Conservation (phyloP, 2,329 filamentous ascomycete genomes). For the Aspergillus aculeatinus region DNA sequence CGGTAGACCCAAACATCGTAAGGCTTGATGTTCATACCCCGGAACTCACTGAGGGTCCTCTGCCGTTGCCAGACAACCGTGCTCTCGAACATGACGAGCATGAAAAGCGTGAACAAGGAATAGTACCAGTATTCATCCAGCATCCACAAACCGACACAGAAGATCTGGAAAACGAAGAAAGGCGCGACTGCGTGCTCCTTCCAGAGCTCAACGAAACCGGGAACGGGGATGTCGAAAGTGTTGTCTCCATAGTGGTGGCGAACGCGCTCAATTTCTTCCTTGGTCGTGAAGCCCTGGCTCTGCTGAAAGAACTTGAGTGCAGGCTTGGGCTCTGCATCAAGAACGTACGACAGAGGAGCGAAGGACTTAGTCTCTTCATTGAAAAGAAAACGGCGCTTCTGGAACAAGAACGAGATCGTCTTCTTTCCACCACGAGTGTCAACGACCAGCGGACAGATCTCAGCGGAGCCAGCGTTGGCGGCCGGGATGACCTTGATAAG, state of each 20-base stretch:
- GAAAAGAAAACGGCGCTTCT: constrained; percentile 95
- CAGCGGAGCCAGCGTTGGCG: constrained; percentile 82
- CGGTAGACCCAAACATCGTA: constrained; percentile 93
- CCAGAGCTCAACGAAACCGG: constrained; percentile 92
- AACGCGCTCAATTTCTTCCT: constrained; percentile 73
- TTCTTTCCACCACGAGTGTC: constrained; percentile 73
- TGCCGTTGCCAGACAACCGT: constrained; percentile 99
- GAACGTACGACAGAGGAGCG: constrained; percentile 74
- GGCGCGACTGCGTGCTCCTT: constrained; percentile 97
- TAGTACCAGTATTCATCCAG: constrained; percentile 99
- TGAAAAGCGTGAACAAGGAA: constrained; percentile 96
- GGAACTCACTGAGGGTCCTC: constrained; percentile 91
- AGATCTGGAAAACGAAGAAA: constrained; percentile 99
- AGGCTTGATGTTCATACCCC: constrained; percentile 98
- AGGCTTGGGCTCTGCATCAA: constrained; percentile 84
- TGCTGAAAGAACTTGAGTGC: constrained; percentile 74
- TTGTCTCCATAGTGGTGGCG: constrained; percentile 95
- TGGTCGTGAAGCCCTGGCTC: constrained; percentile 70
- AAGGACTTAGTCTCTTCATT: constrained; percentile 71
- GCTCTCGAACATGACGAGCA: constrained; percentile 96
- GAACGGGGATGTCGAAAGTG: constrained; percentile 95
- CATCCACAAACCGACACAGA: constrained; percentile 98
- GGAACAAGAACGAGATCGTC: constrained; percentile 87
- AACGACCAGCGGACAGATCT: constrained; percentile 78
- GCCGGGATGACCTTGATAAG: constrained; percentile 91